Base-by-base conservation (phyloP, 176 grass and related monocot species). In the Cocos nucifera region DNA sequence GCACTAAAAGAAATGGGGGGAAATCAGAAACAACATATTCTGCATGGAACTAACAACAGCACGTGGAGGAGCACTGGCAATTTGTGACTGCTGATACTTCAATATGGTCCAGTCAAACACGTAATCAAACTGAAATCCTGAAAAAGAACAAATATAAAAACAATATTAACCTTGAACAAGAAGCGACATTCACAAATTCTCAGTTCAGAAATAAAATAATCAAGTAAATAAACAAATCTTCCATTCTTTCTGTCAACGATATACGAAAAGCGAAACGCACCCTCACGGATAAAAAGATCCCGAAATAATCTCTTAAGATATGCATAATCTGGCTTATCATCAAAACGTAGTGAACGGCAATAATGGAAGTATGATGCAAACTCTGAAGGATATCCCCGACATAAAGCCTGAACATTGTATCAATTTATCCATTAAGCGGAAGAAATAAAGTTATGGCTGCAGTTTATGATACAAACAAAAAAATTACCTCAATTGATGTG, bases 71-170 rank as follows among this genome's bases (percentile, higher is more conserved):
- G 69, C 83, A 74, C 76, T 88, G 62, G 84, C 79, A 62, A 93
- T 98, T 63, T 98, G 94, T 60, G 94, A 83, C 66, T 98, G 88
- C 74, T 98, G 88, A 61, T 93, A 93, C 77, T 93, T 98, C 64
- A 98, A 64, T 79, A 98, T 86, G 28, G 85, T 98, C 94, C 94
- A 98, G 74, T 98, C 94, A 81, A 98, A 98, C 16, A 93, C 88
- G 62, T 93, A 98, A 56, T 98, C 94, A 78, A 93, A 93, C 77
- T 98, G 94, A 89, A 98, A 98, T 65, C 91, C 91, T 96, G 73
- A 39, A 82, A 66, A 72, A 44, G 7, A 44, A 2, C 35, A 44
- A 44, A 61, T 22, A 76, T 23, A 63, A 70, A 63, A 71, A 39
- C 51, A 62, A 63, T 50, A 20, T 74, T 51, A 8, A 71, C 20